Evolutionary conservation across 2,329 filamentous ascomycete genomes (phyloP).

Genomic region (Nakataea oryzae): DNA sequence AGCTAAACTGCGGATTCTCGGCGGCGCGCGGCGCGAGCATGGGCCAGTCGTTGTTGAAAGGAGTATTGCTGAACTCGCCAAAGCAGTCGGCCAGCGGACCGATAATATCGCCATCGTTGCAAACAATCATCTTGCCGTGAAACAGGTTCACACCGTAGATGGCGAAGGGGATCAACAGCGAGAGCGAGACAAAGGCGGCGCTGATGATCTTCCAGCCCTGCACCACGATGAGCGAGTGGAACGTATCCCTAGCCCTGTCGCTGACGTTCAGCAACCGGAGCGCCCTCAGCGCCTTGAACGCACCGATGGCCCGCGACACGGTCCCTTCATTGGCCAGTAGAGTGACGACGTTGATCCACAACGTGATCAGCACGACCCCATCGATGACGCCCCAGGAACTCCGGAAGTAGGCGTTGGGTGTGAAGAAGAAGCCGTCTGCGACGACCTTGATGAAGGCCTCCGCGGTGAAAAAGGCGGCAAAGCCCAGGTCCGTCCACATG

Average conservation of each 20-base stretch:
- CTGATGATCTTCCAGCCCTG: slow-evolving; percentile 92
- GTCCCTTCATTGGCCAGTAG: slow-evolving; percentile 72
- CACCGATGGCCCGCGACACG: slow-evolving; percentile 83
- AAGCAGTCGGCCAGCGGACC: slow-evolving; percentile 63
- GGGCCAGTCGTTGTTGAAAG: slow-evolving; percentile 65
- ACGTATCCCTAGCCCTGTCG: slow-evolving; percentile 89
- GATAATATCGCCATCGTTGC: slow-evolving; percentile 62
- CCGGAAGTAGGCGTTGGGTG: slow-evolving; percentile 92
- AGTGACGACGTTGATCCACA: slow-evolving; percentile 91
- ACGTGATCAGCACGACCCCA: slow-evolving; percentile 76
- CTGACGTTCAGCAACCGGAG: slow-evolving; percentile 88
- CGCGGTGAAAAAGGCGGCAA: slow-evolving; percentile 74
- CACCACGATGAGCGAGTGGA: slow-evolving; percentile 90
- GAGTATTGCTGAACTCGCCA: slow-evolving; percentile 67
- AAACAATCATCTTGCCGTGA: slow-evolving; percentile 66
- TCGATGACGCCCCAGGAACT: slow-evolving; percentile 97
- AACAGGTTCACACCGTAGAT: slow-evolving; percentile 94
- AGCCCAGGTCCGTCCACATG: slow-evolving; percentile 84
- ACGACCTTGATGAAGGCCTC: slow-evolving; percentile 89
- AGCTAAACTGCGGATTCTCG: slow-evolving; percentile 75
- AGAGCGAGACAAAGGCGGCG: slow-evolving; percentile 86
- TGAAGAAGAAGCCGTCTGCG: slow-evolving; percentile 92
- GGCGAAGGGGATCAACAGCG: slow-evolving; percentile 89
- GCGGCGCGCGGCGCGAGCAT: slow-evolving; percentile 75
- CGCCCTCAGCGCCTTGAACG: slow-evolving; percentile 92